Evolutionary conservation across 208 protist genomes (phyloP).

Genomic region (Wallacemonas rigidus): DNA sequence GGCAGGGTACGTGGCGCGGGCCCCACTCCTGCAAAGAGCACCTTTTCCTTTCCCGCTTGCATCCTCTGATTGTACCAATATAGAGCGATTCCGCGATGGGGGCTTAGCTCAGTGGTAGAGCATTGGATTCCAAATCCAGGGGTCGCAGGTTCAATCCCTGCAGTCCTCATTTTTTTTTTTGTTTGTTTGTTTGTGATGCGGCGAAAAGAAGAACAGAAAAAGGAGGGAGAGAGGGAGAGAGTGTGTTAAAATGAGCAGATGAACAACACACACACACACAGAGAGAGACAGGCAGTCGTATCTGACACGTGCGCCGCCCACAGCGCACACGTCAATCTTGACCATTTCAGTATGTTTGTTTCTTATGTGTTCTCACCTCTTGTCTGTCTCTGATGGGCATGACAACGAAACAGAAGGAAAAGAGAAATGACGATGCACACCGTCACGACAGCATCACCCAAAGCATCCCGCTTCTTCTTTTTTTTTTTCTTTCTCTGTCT

Average conservation of each 20-base stretch:
- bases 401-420: too few relatives aligned
- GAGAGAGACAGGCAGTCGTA: neutral
- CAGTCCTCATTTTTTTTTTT: slow-evolving; percentile 53
- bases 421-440: too few relatives aligned
- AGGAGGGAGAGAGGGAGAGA: slow-evolving; percentile 1
- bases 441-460: too few relatives aligned
- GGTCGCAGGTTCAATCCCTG: slow-evolving; percentile 78
- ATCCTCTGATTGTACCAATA: neutral
- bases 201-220: neutral
- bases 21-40: slow-evolving; percentile 8
- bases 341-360: too few relatives aligned
- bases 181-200: neutral
- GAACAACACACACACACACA: neutral
- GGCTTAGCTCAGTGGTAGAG: slow-evolving; percentile 77
- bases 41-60: neutral
- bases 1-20: slow-evolving; percentile 14
- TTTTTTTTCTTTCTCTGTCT: neutral
- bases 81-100: slow-evolving; percentile 16
- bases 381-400: too few relatives aligned
- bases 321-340: too few relatives aligned
- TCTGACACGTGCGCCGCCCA: neutral
- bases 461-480: neutral
- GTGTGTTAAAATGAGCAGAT: neutral
- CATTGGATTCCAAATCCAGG: slow-evolving; percentile 76
- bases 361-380: too few relatives aligned